Conservation (phyloP, 2,329 filamentous ascomycete genomes). For the Ceratocystis ficicola region DNA sequence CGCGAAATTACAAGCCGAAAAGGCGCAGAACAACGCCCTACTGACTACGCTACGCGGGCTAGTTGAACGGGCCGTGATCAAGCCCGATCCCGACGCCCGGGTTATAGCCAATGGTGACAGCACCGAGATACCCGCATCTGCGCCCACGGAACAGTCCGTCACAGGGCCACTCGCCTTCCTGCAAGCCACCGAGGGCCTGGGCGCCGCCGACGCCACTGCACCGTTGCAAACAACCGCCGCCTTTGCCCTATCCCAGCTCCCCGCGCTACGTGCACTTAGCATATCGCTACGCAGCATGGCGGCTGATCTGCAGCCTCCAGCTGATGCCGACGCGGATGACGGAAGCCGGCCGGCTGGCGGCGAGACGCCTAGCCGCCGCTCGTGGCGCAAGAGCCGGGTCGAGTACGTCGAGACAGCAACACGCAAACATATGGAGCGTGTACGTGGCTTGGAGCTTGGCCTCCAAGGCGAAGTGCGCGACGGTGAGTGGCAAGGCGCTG, state of each 20-base stretch:
- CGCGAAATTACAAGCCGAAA: conserved; percentile 55
- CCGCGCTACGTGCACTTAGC: conserved; percentile 58
- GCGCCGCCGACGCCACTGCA: conserved; percentile 38
- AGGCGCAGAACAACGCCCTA: conserved; percentile 57
- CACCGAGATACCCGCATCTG: not conserved
- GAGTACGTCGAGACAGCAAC: conserved; percentile 77
- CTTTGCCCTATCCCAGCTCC: conserved; percentile 74
- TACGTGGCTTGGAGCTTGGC: conserved; percentile 54
- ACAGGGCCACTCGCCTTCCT: conserved; percentile 44
- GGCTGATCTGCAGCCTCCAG: conserved; percentile 42
- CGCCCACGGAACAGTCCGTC: not conserved
- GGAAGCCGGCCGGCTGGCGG: not conserved
- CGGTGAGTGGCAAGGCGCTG: conserved; percentile 50
- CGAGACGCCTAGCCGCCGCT: conserved; percentile 28
- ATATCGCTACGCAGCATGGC: conserved; percentile 50
- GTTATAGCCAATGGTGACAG: conserved; percentile 15
- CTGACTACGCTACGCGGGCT: conserved; percentile 47
- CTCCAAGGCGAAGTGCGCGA: conserved; percentile 49
- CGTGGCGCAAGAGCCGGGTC: conserved; percentile 57
- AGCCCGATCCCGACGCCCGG: conserved; percentile 25
- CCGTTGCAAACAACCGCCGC: conserved; percentile 58
- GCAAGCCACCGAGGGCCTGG: conserved; percentile 40
- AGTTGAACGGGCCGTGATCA: conserved; percentile 23
- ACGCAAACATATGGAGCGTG: conserved; percentile 59
- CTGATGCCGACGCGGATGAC: conserved; percentile 8